Conservation (phyloP, 768 basidiomycete genomes). For the Suillus luteus region DNA sequence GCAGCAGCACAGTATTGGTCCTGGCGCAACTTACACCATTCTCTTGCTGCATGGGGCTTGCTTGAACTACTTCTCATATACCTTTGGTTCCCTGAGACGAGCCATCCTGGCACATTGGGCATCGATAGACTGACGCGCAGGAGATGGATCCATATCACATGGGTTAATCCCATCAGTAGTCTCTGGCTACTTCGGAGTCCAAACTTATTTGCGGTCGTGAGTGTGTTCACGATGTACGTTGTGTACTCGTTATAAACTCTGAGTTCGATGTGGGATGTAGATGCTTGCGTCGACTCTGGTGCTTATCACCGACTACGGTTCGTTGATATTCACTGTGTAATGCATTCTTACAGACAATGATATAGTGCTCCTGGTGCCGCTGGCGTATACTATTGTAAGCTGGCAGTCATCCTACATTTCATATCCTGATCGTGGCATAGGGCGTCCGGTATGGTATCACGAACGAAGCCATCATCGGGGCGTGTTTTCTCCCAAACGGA, state of each 20-base stretch:
- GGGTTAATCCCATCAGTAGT: constrained; percentile 61
- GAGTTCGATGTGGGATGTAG: not conserved
- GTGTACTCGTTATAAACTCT: not conserved
- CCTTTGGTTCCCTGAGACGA: constrained; percentile 65
- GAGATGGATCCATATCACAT: constrained; percentile 33
- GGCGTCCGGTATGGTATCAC: constrained; percentile 56
- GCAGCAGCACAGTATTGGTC: constrained; percentile 59
- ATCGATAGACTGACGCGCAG: constrained; percentile 45
- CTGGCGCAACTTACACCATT: constrained; percentile 62
- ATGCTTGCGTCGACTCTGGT: constrained; percentile 4
- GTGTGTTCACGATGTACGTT: constrained; percentile 21
- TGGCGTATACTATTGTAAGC: constrained; percentile 62
- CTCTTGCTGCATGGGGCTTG: constrained; percentile 43
- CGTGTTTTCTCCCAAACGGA: constrained; percentile 59
- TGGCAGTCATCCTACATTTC: not conserved
- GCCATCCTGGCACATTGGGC: constrained; percentile 57
- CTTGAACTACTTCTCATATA: constrained; percentile 42
- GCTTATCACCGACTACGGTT: not conserved
- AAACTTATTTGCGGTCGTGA: constrained; percentile 55
- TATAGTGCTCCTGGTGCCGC: constrained; percentile 47
- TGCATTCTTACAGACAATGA: constrained; percentile 33
- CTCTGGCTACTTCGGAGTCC: constrained; percentile 58
- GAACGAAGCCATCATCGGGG: constrained; percentile 58
- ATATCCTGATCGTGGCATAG: constrained; percentile 30
- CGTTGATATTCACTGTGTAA: not conserved